phyloP scores from a whole-genome alignment of 768 basidiomycete genomes.

The Ramaria sp. region DNA sequence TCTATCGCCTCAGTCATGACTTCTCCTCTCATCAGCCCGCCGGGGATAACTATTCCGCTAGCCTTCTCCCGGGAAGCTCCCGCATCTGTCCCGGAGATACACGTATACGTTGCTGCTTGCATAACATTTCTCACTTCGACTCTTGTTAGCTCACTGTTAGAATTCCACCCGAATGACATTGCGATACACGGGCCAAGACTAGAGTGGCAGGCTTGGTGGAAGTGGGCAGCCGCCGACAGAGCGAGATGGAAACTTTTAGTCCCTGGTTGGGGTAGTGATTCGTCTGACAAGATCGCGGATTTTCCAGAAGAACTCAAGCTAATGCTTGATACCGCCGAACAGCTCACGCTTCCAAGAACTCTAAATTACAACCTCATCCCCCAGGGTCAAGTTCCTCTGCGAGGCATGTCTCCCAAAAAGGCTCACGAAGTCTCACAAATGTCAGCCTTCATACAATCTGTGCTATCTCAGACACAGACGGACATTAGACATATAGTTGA shows the following conservation, averaged over 20 bases:
- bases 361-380: not conserved
- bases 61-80: not conserved
- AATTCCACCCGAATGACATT: conserved; percentile 38
- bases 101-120: conserved; percentile 3
- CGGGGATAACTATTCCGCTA: not conserved
- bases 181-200: conserved; percentile 12
- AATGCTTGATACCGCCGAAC: conserved; percentile 12
- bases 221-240: conserved; percentile 13
- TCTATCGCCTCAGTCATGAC: no score
- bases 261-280: conserved; percentile 12
- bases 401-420: conserved; percentile 70
- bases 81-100: not conserved
- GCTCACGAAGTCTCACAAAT: conserved; percentile 59
- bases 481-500: conserved; percentile 43
- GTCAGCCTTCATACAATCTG: conserved; percentile 37
- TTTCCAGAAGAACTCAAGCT: conserved; percentile 13
- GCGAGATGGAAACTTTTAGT: conserved; percentile 14
- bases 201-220: conserved; percentile 19
- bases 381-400: conserved; percentile 1
- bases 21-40: not conserved
- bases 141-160: conserved; percentile 24
- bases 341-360: conserved; percentile 13
- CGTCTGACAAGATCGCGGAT: not conserved
- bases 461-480: conserved; percentile 21
- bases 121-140: conserved; percentile 13